Evolutionary conservation across 352 stramenopile species (phyloP).

Genomic region (Globisporangium cederbergense): DNA sequence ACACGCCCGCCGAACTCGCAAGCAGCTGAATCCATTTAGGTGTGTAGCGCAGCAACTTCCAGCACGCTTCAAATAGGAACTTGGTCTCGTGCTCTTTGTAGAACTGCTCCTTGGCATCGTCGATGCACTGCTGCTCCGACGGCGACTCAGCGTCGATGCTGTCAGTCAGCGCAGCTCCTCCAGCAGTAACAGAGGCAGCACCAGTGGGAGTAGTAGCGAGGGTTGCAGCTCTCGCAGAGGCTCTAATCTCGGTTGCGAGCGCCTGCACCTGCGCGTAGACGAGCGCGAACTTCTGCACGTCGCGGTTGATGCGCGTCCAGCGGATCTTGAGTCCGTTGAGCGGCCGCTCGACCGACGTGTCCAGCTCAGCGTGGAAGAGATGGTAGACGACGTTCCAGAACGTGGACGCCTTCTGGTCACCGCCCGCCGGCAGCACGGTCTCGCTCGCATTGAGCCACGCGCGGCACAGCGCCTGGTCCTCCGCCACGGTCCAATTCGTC

Average conservation of each 20-base stretch:
- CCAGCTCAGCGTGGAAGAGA: conserved; percentile 64
- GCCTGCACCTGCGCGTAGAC: conserved; percentile 41
- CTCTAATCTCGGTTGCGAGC: conserved; percentile 4
- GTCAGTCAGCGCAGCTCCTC: not conserved
- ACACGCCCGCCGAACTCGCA: conserved; percentile 31
- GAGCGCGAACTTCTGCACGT: conserved; percentile 68
- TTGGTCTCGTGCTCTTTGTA: conserved; percentile 46
- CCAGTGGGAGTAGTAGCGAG: not conserved
- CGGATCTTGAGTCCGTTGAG: conserved; percentile 77
- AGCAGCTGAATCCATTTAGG: conserved; percentile 65
- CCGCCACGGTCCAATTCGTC: conserved; percentile 62
- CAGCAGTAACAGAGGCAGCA: too few species aligned
- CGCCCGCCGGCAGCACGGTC: conserved; percentile 27
- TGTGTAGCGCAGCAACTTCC: conserved; percentile 61
- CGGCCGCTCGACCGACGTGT: conserved; percentile 53
- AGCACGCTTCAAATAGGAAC: conserved; percentile 70
- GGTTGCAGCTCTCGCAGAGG: not conserved
- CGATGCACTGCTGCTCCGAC: conserved; percentile 46
- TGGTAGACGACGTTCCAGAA: conserved; percentile 69
- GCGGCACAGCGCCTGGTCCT: conserved; percentile 68
- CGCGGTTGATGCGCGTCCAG: conserved; percentile 77
- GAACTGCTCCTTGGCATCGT: conserved; percentile 52
- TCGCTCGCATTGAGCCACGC: conserved; percentile 66
- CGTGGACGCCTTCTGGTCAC: conserved; percentile 47
- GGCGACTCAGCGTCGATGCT: conserved; percentile 16